Evolutionary conservation across 2,329 filamentous ascomycete genomes (phyloP).

Genomic region (Claviceps sorghi): DNA sequence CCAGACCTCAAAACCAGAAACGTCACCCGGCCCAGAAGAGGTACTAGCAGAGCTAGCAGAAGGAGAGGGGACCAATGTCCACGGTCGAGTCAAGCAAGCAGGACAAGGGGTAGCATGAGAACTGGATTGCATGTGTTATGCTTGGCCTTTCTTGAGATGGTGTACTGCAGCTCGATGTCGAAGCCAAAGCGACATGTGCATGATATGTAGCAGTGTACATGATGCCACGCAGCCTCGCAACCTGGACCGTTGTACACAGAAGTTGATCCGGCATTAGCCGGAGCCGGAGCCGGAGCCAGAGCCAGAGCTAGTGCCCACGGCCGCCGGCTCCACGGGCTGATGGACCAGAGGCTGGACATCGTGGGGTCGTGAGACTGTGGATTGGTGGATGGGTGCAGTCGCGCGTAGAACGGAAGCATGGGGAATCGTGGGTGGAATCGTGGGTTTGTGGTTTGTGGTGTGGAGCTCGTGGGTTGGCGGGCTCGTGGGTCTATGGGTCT

Average conservation of each 20-base stretch:
- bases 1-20: no score
- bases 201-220: neutral
- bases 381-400: neutral
- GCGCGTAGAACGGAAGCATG: neutral
- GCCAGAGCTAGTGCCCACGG: neutral
- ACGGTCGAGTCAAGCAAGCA: neutral
- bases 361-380: neutral
- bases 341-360: neutral
- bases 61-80: neutral
- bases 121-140: neutral
- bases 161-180: neutral
- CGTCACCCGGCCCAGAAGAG: neutral
- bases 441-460: neutral
- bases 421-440: neutral
- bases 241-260: neutral
- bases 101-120: neutral
- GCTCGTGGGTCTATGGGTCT: neutral
- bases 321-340: neutral
- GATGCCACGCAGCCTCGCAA: neutral
- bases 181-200: neutral
- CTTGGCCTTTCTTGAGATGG: neutral
- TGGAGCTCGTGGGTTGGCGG: neutral
- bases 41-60: neutral
- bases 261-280: neutral
- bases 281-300: neutral